Conservation (phyloP, 805 yeast genomes). For the Komagataella phaffii region DNA sequence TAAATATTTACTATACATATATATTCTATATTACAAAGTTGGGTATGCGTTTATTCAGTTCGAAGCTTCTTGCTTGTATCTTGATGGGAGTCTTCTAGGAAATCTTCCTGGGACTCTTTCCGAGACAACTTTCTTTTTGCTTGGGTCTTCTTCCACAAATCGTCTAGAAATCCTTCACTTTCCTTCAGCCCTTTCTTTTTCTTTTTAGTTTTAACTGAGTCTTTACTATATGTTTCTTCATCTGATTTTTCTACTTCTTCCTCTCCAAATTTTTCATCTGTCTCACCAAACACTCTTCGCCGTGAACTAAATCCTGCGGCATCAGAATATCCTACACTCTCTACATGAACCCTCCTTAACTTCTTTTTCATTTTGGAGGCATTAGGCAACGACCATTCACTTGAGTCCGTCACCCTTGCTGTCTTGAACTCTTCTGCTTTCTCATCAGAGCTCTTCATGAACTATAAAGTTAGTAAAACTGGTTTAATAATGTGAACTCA, state of each 20-base stretch:
- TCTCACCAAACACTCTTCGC: constrained; percentile 3
- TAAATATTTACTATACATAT: background rate
- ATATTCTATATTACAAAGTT: background rate
- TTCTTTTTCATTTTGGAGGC: constrained; percentile 4
- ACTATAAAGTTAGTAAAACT: constrained; percentile 12
- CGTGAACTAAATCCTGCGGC: constrained; percentile 3
- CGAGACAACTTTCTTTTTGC: background rate
- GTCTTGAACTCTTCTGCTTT: constrained; percentile 20
- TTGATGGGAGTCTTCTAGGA: background rate
- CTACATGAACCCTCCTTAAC: constrained; percentile 1
- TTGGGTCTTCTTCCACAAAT: background rate
- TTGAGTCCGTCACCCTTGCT: constrained; percentile 24
- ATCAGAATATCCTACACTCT: background rate
- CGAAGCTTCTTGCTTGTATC: background rate
- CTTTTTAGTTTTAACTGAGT: background rate
- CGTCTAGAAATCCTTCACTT: background rate
- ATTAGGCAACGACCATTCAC: constrained; percentile 33
- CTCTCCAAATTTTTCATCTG: constrained; percentile 4
- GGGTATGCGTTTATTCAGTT: background rate
- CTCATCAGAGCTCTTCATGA: constrained; percentile 35
- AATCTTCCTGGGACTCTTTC: background rate
- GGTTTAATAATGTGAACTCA: background rate
- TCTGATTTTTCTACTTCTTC: background rate
- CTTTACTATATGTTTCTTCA: background rate
- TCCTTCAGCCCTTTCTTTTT: background rate